Evolutionary conservation across 805 yeast species (phyloP), one percentile per base, ranked within the genome.

Genomic region (Yamadazyma laniorum): DNA sequence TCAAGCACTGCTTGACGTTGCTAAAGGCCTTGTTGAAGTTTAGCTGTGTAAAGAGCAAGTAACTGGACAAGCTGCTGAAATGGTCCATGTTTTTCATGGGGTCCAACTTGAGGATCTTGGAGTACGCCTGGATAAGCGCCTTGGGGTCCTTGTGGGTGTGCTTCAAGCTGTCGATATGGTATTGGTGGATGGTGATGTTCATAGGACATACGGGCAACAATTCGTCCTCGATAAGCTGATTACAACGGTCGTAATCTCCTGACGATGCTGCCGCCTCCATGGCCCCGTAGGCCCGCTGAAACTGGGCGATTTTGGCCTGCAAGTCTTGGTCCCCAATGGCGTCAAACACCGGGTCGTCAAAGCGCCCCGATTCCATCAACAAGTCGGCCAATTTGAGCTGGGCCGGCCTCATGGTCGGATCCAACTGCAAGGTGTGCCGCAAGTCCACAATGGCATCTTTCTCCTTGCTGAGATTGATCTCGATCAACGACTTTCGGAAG

Each of bases 1-100:
- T 79, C 34, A 91, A 63, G 56, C 97, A 89, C 45, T 75, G 79
- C 48, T 82, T 75, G 18, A 82, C 66, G 27, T 70, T 67, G 42
- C 59, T 67, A 50, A 75, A 60, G 0, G 84, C 73, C 18, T 69
- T 68, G 12, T 75, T 75, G 42, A 72, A 77, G 28, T 78, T 77
- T 26, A 68, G 64, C 27, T 79, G 66, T 5, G 79, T 73, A 48
- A 70, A 80, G 34, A 75, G 59, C 39, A 65, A 47, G 40, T 55
- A 58, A 18, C 61, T 53, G 1, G 72, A 47, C 14, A 58, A 37
- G 12, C 41, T 39, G 15, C 44, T 45, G 47, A 63, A 68, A 32
- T 45, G 38, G 3, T 47, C 36, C 29, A 65, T 43, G 36, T 58
- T 53, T 11, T 43, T 40, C 17, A 53, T 39, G 0, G 70, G 65